Evolutionary conservation across 179 eudicot genomes (phyloP).

Genomic region (Beta macrorhiza): DNA sequence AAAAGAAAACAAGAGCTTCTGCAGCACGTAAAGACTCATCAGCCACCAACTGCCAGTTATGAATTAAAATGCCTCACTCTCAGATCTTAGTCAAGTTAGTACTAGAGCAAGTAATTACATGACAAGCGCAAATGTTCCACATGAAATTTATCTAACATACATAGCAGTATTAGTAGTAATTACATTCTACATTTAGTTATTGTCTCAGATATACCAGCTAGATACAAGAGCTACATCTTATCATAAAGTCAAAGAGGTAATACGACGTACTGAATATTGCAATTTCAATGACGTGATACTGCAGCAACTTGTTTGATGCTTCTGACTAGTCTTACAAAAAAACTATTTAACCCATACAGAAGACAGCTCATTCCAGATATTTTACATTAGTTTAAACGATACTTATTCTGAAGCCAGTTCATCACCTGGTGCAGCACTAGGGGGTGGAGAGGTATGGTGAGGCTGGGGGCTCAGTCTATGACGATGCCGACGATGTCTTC

Average conservation of each 20-base stretch:
- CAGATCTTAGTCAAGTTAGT: neutral
- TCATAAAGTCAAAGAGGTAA: neutral
- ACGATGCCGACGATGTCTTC: conserved; percentile 40
- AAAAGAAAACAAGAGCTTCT: neutral
- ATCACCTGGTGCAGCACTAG: conserved; percentile 53
- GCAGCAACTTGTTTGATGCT: neutral
- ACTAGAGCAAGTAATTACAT: neutral
- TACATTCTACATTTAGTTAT: neutral
- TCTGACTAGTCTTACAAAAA: neutral
- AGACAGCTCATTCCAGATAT: neutral
- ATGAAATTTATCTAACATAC: too few relatives aligned
- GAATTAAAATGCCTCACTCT: neutral
- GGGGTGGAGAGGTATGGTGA: conserved; percentile 43
- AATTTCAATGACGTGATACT: neutral
- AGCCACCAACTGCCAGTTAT: neutral
- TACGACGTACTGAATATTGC: neutral
- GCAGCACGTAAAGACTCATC: neutral
- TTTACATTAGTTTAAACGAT: neutral
- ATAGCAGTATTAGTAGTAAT: neutral
- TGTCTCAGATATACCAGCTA: neutral
- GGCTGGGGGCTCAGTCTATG: conserved; percentile 43
- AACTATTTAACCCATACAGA: neutral
- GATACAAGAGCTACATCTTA: neutral
- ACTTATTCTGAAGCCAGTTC: conserved; percentile 5
- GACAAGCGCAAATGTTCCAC: neutral